Evolutionary conservation across 164 flowering plant species (phyloP), one percentile per base, ranked within the genome.

Genomic region (Aristolochia fimbriata): DNA sequence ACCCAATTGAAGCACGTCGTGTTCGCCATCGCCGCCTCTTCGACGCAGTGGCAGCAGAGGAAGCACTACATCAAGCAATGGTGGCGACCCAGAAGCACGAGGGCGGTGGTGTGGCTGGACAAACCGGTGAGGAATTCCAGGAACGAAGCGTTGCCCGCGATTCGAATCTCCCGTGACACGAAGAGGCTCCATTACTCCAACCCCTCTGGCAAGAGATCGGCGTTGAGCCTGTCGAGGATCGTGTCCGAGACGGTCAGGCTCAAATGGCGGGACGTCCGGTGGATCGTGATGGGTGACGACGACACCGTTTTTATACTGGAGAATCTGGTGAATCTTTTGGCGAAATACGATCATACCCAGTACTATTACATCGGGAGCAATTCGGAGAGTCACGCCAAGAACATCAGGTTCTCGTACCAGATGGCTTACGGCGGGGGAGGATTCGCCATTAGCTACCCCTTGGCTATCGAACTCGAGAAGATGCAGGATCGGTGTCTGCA

Each of bases 351-450:
- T 53, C 88, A 81, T 37, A 66, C 61, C 20, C 65, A 81, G 69
- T 73, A 63, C 57, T 83, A 79, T 37, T 86, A 86, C 60, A 77
- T 86, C 16, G 93, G 93, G 49, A 70, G 82, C 19, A 58, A 62
- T 12, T 86, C 93, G 8, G 93, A 86, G 68, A 81, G 81, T 41
- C 86, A 82, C 65, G 10, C 67, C 48, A 89, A 84, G 69, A 82
- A 86, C 51, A 76, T 84, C 1, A 13, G 67, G 19, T 79, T 77
- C 51, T 79, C 87, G 0, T 82, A 78, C 24, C 70, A 61, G 0
- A 84, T 86, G 87, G 93, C 84, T 0, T 86, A 68, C 33, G 93
- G 89, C 15, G 93, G 93, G 6, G 93, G 89, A 13, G 93, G 93
- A 0, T 75, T 86, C 48, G 93, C 89, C 20, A 79, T 86, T 0